A percentile compares a stretch with the other conserved stretches of the same genome.
These are phyloP conservation scores for Fragilariopsis cylindrus DNA, from an alignment of 108 stramenopile species.

Conservation along the genomic window DNA sequence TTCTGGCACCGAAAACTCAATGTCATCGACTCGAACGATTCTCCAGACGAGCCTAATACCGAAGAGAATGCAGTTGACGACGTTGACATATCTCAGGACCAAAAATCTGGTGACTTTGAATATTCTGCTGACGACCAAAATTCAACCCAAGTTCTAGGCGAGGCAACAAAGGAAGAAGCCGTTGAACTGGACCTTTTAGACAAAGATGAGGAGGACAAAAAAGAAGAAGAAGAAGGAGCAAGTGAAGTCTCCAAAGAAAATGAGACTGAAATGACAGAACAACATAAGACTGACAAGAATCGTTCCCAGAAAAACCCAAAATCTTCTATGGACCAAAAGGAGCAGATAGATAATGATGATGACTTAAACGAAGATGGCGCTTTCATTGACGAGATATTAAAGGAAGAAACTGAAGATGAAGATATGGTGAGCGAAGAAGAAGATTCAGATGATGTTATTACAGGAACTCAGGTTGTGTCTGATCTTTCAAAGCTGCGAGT, in stretches of 20 bases:
- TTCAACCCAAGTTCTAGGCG: constrained; percentile 83
- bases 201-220: constrained; percentile 45
- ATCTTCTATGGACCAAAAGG: constrained; percentile 9
- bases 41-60: constrained; percentile 31
- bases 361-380: constrained; percentile 7
- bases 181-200: constrained; percentile 45
- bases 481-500: constrained; percentile 47
- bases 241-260: constrained; percentile 30
- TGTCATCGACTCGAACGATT: constrained; percentile 39
- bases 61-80: constrained; percentile 39
- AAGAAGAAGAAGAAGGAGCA: constrained; percentile 35
- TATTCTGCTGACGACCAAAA: constrained; percentile 59
- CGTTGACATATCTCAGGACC: constrained; percentile 32
- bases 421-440: constrained; percentile 28
- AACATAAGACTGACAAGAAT: constrained; percentile 5
- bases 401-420: constrained; percentile 43
- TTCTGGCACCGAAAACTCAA: constrained; percentile 83
- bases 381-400: constrained; percentile 30
- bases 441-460: constrained; percentile 22
- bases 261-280: constrained; percentile 9
- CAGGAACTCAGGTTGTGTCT: constrained; percentile 41
- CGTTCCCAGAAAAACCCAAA: constrained; percentile 9
- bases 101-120: constrained; percentile 73
- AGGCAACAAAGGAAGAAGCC: constrained; percentile 46
- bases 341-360: constrained; percentile 19